Evolutionary conservation across 148 eudicot genomes (phyloP).

Genomic region (Chenopodium formosanum): DNA sequence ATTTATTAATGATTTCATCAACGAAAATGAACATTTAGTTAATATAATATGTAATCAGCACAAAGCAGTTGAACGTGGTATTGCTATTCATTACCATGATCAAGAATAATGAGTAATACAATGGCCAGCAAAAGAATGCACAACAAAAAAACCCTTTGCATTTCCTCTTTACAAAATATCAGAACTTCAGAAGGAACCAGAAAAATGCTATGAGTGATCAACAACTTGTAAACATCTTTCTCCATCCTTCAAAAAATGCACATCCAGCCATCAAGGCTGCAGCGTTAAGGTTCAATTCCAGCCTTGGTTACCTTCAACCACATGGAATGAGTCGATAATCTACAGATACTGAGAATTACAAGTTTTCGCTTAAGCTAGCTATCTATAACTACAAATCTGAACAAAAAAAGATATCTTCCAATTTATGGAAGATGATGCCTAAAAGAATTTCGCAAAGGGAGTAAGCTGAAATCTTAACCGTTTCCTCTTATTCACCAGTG

Average conservation of each 20-base stretch:
- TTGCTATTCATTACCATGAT: background rate
- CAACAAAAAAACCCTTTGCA: background rate
- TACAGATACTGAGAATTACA: background rate
- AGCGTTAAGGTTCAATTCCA: background rate
- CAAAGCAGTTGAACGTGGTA: background rate
- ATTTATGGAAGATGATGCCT: background rate
- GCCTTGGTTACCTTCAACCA: background rate
- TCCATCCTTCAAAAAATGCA: background rate
- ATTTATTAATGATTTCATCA: no score
- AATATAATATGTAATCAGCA: background rate
- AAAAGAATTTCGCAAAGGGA: slow-evolving; percentile 30
- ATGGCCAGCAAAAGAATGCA: background rate
- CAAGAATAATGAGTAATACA: background rate
- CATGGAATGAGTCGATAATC: background rate
- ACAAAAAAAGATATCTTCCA: slow-evolving; percentile 4
- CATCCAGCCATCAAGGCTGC: background rate
- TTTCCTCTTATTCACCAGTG: slow-evolving; percentile 46
- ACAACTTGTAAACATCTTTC: background rate
- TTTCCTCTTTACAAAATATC: background rate
- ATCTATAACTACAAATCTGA: background rate
- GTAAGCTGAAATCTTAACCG: slow-evolving; percentile 53
- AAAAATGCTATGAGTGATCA: background rate
- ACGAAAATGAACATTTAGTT: no score
- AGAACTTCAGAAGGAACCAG: background rate
- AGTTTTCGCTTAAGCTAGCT: background rate